Evolutionary conservation across 257 asterid species (phyloP).

Genomic region (Solanum sejunctum): DNA sequence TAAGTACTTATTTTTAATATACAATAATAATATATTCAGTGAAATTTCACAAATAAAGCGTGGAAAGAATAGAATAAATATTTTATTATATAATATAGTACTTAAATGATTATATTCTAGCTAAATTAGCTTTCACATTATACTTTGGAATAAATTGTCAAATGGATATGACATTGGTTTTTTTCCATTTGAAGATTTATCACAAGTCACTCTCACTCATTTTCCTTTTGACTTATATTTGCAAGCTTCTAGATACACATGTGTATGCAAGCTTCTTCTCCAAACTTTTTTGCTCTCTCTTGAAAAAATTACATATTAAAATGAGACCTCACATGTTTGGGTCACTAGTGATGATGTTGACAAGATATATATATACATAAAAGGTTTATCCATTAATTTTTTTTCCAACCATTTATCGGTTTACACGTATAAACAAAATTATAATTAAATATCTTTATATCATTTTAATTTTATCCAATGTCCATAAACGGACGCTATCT

Average conservation of each 20-base stretch:
- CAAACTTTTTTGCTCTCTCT: too few species aligned
- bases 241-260: not conserved
- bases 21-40: too few species aligned
- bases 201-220: not conserved
- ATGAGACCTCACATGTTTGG: not conserved
- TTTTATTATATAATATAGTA: too few species aligned
- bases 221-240: not conserved
- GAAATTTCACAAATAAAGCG: too few species aligned
- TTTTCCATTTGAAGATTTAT: not conserved
- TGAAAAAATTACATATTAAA: not conserved
- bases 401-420: not conserved
- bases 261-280: too few species aligned
- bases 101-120: not conserved
- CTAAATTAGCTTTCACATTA: not conserved
- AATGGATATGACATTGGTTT: not conserved
- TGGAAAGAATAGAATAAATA: too few species aligned
- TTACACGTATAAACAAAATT: not conserved
- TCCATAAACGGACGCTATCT: not conserved
- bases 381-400: too few species aligned
- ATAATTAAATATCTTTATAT: not conserved
- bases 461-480: not conserved
- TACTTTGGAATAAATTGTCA: not conserved
- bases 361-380: too few species aligned
- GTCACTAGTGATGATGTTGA: too few species aligned
- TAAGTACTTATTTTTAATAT: too few species aligned